Percentiles rank a stretch among this genome's conserved stretches.
phyloP scores from a whole-genome alignment of 768 basidiomycete species.

The Tricholoma matsutake region DNA sequence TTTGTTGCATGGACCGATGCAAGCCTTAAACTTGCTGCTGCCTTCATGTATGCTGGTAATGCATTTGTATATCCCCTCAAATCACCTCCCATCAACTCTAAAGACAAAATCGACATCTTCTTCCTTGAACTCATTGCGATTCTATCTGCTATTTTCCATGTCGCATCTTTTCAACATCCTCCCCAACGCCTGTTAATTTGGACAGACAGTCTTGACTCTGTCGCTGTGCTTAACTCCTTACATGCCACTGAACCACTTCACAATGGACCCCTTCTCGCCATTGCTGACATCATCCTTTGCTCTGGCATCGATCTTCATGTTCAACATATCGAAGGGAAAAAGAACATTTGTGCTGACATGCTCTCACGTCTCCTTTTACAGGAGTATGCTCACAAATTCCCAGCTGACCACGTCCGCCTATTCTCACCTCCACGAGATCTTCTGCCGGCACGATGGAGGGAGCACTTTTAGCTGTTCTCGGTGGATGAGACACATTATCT shows the following conservation, averaged over 20 bases:
- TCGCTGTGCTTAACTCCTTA: neutral
- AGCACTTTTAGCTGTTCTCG: slow-evolving; percentile 14
- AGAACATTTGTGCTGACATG: neutral
- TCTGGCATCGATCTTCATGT: slow-evolving; percentile 17
- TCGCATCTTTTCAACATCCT: slow-evolving; percentile 8
- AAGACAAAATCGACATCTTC: slow-evolving; percentile 20
- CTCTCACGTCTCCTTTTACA: neutral
- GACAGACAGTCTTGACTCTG: neutral
- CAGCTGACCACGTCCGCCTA: slow-evolving; percentile 13
- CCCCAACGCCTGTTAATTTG: slow-evolving; percentile 15
- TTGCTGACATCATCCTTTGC: neutral
- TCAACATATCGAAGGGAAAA: slow-evolving; percentile 13
- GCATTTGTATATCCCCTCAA: slow-evolving; percentile 13
- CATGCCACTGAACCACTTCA: neutral
- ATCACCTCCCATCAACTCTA: neutral
- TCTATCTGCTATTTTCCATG: slow-evolving; percentile 17
- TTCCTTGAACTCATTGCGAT: slow-evolving; percentile 19
- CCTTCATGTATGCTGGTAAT: slow-evolving; percentile 9
- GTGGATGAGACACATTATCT: slow-evolving; percentile 10
- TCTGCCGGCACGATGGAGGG: neutral
- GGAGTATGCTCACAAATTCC: slow-evolving; percentile 12
- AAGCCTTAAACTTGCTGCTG: slow-evolving; percentile 8
- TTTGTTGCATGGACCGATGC: slow-evolving; percentile 23
- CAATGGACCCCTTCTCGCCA: neutral
- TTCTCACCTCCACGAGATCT: slow-evolving; percentile 12